These are phyloP conservation scores for Atalantia buxifolia DNA, from an alignment of 345 rosid species.

Conservation along the genomic window DNA sequence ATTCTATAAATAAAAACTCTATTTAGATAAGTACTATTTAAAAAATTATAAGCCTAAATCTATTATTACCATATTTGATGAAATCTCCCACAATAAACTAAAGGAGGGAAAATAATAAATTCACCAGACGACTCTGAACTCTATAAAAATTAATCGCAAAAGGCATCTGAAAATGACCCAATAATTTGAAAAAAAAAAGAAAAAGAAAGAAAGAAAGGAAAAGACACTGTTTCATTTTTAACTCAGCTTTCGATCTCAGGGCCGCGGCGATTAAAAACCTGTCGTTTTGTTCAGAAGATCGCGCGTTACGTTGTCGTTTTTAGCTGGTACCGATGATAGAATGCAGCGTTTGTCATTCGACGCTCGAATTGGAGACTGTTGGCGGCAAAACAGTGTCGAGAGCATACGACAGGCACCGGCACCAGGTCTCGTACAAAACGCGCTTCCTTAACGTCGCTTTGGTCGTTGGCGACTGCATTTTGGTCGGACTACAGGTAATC, in stretches of 20 bases:
- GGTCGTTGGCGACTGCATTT: slow-evolving; percentile 69
- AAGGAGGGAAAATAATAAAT: not conserved
- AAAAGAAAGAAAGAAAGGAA: not conserved
- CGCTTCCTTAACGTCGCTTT: slow-evolving; percentile 51
- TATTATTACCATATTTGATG: not conserved
- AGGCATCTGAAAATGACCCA: not conserved
- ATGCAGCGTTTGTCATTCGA: slow-evolving; percentile 40
- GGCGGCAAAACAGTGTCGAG: slow-evolving; percentile 38
- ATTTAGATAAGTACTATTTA: too few relatives aligned
- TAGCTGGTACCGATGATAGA: slow-evolving; percentile 23
- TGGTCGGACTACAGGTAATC: slow-evolving; percentile 61
- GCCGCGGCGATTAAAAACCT: not conserved
- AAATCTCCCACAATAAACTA: not conserved
- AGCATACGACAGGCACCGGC: slow-evolving; percentile 58
- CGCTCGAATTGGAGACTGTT: slow-evolving; percentile 31
- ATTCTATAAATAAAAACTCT: too few relatives aligned
- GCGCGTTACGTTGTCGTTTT: not conserved
- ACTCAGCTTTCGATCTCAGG: not conserved
- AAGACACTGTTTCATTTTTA: not conserved
- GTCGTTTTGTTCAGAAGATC: not conserved
- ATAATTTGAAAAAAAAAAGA: not conserved
- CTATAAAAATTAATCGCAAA: not conserved
- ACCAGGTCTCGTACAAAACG: slow-evolving; percentile 37
- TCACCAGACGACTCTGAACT: not conserved
- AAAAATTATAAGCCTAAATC: not conserved